A percentile compares a stretch with the other conserved stretches of the same genome.
Conservation (phyloP, 768 basidiomycete species). For the Candolleomyces eurysporus region DNA sequence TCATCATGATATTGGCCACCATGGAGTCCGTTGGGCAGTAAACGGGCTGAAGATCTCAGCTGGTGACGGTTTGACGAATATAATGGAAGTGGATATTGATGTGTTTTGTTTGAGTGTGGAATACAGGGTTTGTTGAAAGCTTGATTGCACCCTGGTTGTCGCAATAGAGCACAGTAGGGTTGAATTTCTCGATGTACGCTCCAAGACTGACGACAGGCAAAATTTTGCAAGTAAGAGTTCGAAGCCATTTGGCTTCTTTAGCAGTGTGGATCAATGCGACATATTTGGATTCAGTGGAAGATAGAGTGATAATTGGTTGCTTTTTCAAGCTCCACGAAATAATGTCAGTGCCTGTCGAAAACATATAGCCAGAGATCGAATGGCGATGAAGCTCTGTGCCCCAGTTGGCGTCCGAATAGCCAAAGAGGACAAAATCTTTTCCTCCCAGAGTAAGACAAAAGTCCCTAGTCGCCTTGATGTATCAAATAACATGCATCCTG, state of each 20-base stretch:
- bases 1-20: constrained; percentile 19
- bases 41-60: constrained; percentile 8
- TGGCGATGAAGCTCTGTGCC: constrained; percentile 16
- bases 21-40: constrained; percentile 26
- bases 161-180: neutral
- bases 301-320: too few species aligned
- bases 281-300: too few species aligned
- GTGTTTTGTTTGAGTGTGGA: constrained; percentile 33
- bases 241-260: too few species aligned
- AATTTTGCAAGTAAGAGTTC: constrained; percentile 5
- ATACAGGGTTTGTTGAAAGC: constrained; percentile 21
- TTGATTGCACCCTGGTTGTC: constrained; percentile 24
- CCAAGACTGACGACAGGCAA: constrained; percentile 1
- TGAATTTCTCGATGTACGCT: neutral
- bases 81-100: constrained; percentile 35
- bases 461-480: constrained; percentile 15
- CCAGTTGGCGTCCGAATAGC: constrained; percentile 14
- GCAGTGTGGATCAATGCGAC: too few species aligned
- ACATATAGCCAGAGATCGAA: constrained; percentile 31
- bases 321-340: constrained; percentile 28
- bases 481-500: constrained; percentile 13
- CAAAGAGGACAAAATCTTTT: constrained; percentile 1
- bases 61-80: constrained; percentile 19
- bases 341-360: constrained; percentile 25
- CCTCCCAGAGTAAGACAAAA: neutral